Conservation (phyloP, 148 eudicot genomes). For the Cornus florida region DNA sequence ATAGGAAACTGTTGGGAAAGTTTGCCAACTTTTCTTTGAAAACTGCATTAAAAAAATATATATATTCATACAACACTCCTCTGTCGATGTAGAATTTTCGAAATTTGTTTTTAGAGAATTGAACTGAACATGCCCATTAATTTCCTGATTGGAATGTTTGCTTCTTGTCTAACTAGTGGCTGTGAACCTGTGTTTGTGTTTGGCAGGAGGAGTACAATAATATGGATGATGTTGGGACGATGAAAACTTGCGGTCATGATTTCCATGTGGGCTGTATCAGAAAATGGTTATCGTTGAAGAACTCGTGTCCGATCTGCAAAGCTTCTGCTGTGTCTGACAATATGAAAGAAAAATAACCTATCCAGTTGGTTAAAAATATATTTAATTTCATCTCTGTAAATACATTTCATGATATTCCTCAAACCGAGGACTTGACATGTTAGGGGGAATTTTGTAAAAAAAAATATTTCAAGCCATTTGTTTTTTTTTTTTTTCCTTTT, state of each 20-base stretch:
- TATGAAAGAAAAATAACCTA: constrained; percentile 30
- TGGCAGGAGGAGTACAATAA: constrained; percentile 74
- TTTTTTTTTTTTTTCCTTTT: too few relatives aligned
- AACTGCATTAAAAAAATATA: too few relatives aligned
- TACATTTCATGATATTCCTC: constrained; percentile 26
- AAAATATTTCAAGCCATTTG: neutral
- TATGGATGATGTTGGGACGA: constrained; percentile 67
- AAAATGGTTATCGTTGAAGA: constrained; percentile 83
- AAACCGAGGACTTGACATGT: constrained; percentile 19
- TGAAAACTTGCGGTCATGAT: constrained; percentile 69
- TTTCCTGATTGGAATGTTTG: too few relatives aligned
- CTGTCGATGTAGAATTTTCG: too few relatives aligned
- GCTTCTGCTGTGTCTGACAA: constrained; percentile 57
- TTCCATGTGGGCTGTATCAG: constrained; percentile 78
- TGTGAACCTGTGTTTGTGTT: neutral
- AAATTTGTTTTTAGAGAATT: too few relatives aligned
- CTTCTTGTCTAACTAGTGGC: neutral
- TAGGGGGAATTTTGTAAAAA: neutral
- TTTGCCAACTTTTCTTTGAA: too few relatives aligned
- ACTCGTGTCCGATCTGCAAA: constrained; percentile 84
- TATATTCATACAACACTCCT: too few relatives aligned
- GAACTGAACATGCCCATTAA: too few relatives aligned
- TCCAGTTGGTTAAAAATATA: constrained; percentile 13
- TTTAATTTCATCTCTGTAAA: constrained; percentile 40
- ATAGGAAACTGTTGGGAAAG: too few relatives aligned